Evolutionary conservation across 768 basidiomycete genomes (phyloP), one percentile per base, ranked within the genome.

Genomic region (Trametes coccinea): DNA sequence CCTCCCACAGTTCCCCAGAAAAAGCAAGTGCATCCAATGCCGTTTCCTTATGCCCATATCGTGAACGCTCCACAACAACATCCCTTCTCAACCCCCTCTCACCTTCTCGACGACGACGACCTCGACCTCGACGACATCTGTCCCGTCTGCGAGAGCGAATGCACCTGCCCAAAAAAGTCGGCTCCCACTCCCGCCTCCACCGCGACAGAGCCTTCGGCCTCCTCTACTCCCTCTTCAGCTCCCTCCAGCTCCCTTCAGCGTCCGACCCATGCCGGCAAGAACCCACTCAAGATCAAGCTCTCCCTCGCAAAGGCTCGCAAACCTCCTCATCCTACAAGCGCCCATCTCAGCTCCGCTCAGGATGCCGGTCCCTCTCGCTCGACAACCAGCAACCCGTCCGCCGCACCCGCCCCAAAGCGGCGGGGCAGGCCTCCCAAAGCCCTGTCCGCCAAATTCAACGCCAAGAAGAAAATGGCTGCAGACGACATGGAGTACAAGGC

Each of bases 81-180:
- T 63, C 63, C 41, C 55, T 60, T 10, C 30, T 59, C 52, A 5
- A 45, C 8, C 44, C 45, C 43, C 53, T 56, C 39, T 37, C 60
- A 51, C 11, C 60, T 67, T 34, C 63, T 56, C 37, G 64, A 69
- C 39, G 65, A 66, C 61, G 79, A 82, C 75, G 84, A 86, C 78
- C 87, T 89, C 75, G 91, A 92, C 71, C 89, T 90, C 81, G 84
- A 84, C 84, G 88, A 92, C 73, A 91, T 93, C 59, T 93, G 91
- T 74, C 91, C 90, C 7, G 90, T 93, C 65, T 93, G 91, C 89
- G 92, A 93, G 80, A 87, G 89, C 71, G 87, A 90, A 71, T 93
- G 91, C 79, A 92, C 89, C 33, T 93, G 91, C 80, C 73, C 76
- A 74, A 84, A 81, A 79, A 78, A 74, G 67, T 55, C 77, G 56